Conservation (phyloP, 345 rosid species). For the Geranium rotundifolium region DNA sequence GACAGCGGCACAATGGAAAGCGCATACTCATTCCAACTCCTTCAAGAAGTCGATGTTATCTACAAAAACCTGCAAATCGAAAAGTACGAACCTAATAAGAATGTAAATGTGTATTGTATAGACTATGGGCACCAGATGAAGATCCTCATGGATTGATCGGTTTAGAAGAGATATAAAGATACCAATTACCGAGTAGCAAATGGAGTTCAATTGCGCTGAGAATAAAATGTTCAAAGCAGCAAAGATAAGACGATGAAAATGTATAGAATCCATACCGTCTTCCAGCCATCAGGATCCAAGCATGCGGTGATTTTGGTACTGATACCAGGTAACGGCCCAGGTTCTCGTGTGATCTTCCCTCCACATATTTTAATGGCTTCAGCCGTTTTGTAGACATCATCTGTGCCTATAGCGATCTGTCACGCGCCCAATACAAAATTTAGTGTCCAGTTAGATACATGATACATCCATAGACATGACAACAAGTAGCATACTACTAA, state of each 20-base stretch:
- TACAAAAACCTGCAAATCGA: slow-evolving; percentile 60
- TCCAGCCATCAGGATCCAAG: slow-evolving; percentile 98
- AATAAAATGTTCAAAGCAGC: not conserved
- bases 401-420: slow-evolving; percentile 94
- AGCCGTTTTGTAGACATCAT: slow-evolving; percentile 91
- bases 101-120: no score
- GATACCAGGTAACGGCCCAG: slow-evolving; percentile 96
- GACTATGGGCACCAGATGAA: no score
- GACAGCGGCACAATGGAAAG: not conserved
- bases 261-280: slow-evolving; percentile 45
- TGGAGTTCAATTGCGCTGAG: no score
- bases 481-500: slow-evolving; percentile 4
- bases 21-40: slow-evolving; percentile 62
- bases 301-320: slow-evolving; percentile 92
- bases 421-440: not conserved
- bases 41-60: slow-evolving; percentile 80
- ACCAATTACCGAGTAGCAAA: no score
- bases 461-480: not conserved
- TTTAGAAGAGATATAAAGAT: no score
- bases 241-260: slow-evolving; percentile 7
- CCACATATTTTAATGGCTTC: slow-evolving; percentile 75
- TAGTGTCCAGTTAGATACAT: slow-evolving; percentile 4
- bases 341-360: slow-evolving; percentile 83
- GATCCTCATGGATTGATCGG: no score
- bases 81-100: no score